Evolutionary conservation across 2,329 filamentous ascomycete genomes (phyloP).

Genomic region (Sporothrix brasiliensis): DNA sequence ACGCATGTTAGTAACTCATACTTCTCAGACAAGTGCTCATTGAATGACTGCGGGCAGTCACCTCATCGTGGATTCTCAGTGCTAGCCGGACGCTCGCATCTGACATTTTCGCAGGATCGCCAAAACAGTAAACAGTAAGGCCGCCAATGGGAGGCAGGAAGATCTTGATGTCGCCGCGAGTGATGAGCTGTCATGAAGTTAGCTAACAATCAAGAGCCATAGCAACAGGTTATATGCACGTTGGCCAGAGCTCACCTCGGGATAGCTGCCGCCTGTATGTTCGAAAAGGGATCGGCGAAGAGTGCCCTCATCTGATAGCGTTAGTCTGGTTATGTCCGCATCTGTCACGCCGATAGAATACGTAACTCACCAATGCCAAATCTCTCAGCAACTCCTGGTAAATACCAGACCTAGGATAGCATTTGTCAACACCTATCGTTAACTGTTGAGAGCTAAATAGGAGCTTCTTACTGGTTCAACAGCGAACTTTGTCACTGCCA

Average conservation of each 20-base stretch:
- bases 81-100: constrained; percentile 80
- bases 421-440: neutral
- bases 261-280: constrained; percentile 93
- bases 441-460: neutral
- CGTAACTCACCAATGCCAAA: constrained; percentile 74
- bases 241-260: constrained; percentile 59
- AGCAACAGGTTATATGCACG: neutral
- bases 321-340: too few relatives aligned
- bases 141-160: constrained; percentile 94
- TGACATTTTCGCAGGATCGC: constrained; percentile 90
- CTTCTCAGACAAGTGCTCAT: neutral
- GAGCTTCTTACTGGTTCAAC: constrained; percentile 76
- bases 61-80: constrained; percentile 75
- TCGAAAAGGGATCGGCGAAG: constrained; percentile 88
- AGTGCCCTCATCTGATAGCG: constrained; percentile 72
- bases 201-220: neutral
- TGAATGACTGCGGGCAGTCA: constrained; percentile 39
- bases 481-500: constrained; percentile 93
- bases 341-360: too few relatives aligned
- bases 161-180: constrained; percentile 88
- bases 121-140: constrained; percentile 95
- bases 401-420: constrained; percentile 66
- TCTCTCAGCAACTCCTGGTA: constrained; percentile 84
- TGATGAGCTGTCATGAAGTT: constrained; percentile 66
- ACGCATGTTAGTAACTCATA: neutral